Evolutionary conservation across 345 rosid genomes (phyloP).

Genomic region (Hibiscus tridactylites): DNA sequence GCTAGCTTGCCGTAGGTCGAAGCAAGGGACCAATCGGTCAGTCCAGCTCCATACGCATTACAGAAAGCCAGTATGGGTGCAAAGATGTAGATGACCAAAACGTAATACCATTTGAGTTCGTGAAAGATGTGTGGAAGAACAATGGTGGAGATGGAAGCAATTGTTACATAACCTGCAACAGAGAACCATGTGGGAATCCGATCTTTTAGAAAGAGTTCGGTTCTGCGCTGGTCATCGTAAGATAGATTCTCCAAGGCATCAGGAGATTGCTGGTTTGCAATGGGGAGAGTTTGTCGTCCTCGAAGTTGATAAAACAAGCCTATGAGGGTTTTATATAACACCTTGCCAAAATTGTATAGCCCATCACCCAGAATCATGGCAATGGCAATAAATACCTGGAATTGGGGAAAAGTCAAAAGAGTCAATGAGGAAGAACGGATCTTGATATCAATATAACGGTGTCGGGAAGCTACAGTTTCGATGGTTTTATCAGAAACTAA

Average conservation of each 20-base stretch:
- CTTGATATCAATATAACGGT: neutral
- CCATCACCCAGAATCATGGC: slow-evolving; percentile 87
- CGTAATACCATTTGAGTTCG: slow-evolving; percentile 65
- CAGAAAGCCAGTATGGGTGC: slow-evolving; percentile 75
- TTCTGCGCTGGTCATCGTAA: slow-evolving; percentile 56
- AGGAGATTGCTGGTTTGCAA: slow-evolving; percentile 28
- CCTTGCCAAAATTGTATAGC: slow-evolving; percentile 65
- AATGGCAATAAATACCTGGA: slow-evolving; percentile 69
- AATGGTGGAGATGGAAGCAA: slow-evolving; percentile 42
- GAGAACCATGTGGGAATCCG: slow-evolving; percentile 73
- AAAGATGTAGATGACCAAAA: slow-evolving; percentile 51
- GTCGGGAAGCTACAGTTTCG: neutral
- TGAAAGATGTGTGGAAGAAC: slow-evolving; percentile 54
- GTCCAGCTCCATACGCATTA: slow-evolving; percentile 79
- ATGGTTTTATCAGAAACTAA: neutral
- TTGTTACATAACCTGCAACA: slow-evolving; percentile 38
- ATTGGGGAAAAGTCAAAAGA: neutral
- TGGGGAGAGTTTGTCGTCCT: slow-evolving; percentile 28
- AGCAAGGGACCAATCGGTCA: slow-evolving; percentile 83
- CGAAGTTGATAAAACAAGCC: slow-evolving; percentile 42
- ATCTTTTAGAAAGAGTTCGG: slow-evolving; percentile 58
- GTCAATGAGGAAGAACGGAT: neutral
- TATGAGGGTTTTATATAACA: slow-evolving; percentile 42
- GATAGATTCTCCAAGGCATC: slow-evolving; percentile 23
- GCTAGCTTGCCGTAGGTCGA: slow-evolving; percentile 80